Percentiles rank a stretch among this genome's conserved stretches.
Conservation (phyloP, 2,329 filamentous ascomycete genomes). For the Xylariaceae sp. region DNA sequence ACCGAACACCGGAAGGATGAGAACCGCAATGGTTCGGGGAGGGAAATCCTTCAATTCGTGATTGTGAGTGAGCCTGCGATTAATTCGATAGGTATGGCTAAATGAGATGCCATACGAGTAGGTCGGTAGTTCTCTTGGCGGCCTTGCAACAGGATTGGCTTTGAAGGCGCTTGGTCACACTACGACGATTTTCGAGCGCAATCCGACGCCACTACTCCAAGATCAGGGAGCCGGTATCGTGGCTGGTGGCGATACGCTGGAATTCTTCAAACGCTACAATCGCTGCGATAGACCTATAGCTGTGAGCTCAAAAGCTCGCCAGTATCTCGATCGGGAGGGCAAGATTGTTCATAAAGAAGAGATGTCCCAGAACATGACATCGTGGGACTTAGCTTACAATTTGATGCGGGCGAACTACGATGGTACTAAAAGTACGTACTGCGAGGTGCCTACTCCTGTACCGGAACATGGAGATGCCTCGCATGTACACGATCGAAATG, state of each 20-base stretch:
- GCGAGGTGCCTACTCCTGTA: constrained; percentile 24
- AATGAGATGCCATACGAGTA: too few relatives aligned
- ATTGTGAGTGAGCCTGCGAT: too few relatives aligned
- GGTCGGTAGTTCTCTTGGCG: constrained; percentile 41
- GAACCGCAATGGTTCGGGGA: too few relatives aligned
- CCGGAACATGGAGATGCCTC: constrained; percentile 27
- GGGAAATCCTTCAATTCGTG: too few relatives aligned
- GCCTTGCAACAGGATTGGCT: constrained; percentile 37
- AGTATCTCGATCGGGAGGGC: constrained; percentile 33
- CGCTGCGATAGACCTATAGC: constrained; percentile 27
- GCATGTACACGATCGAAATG: constrained; percentile 33
- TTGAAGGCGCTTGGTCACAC: constrained; percentile 39
- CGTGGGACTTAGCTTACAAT: constrained; percentile 44
- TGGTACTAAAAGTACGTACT: constrained; percentile 31
- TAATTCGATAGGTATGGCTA: too few relatives aligned
- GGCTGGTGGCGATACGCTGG: constrained; percentile 40
- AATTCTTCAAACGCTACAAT: constrained; percentile 40
- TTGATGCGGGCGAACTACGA: constrained; percentile 44
- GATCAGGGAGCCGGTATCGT: constrained; percentile 47
- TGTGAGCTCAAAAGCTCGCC: constrained; percentile 16
- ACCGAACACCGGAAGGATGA: too few relatives aligned
- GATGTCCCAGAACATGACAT: constrained; percentile 42
- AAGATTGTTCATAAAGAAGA: constrained; percentile 32
- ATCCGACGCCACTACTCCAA: constrained; percentile 39
- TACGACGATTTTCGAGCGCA: constrained; percentile 42